A percentile compares a stretch with the other conserved stretches of the same genome.
Evolutionary conservation across 176 grass and related monocot genomes (phyloP).

Genomic region (Aegilops bicornis): DNA sequence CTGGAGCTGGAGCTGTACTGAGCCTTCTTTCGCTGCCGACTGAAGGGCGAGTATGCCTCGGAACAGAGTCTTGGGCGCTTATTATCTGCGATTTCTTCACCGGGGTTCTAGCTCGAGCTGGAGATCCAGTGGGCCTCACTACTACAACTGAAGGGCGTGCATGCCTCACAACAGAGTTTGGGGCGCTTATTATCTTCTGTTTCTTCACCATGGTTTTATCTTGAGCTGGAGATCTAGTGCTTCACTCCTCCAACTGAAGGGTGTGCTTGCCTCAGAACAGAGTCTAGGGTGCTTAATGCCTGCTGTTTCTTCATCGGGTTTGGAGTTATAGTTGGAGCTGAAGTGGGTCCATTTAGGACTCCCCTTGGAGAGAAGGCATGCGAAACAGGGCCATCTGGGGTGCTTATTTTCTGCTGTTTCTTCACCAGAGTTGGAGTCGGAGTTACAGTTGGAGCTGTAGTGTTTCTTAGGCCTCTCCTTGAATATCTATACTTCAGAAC

Average conservation of each 20-base stretch:
- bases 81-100: slow-evolving; percentile 22
- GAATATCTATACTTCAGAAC: slow-evolving; percentile 17
- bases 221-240: not conserved
- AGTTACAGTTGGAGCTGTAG: not conserved
- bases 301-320: slow-evolving; percentile 10
- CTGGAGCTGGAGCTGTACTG: not conserved
- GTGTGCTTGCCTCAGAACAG: slow-evolving; percentile 16
- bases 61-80: slow-evolving; percentile 29
- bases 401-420: slow-evolving; percentile 1
- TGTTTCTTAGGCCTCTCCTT: not conserved
- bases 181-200: slow-evolving; percentile 12
- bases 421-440: not conserved
- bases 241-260: not conserved
- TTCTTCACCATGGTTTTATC: not conserved
- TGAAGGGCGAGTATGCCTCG: slow-evolving; percentile 2
- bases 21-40: not conserved
- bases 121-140: not conserved
- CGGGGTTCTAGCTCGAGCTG: not conserved
- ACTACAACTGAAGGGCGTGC: not conserved
- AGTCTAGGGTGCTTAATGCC: slow-evolving; percentile 26
- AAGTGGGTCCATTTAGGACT: slow-evolving; percentile 2
- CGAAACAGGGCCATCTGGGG: not conserved
- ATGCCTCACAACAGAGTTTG: slow-evolving; percentile 22
- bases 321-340: not conserved
- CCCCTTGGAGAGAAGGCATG: not conserved